phyloP scores from a whole-genome alignment of 1,139 yeast genomes.

The Pichia terricola region DNA sequence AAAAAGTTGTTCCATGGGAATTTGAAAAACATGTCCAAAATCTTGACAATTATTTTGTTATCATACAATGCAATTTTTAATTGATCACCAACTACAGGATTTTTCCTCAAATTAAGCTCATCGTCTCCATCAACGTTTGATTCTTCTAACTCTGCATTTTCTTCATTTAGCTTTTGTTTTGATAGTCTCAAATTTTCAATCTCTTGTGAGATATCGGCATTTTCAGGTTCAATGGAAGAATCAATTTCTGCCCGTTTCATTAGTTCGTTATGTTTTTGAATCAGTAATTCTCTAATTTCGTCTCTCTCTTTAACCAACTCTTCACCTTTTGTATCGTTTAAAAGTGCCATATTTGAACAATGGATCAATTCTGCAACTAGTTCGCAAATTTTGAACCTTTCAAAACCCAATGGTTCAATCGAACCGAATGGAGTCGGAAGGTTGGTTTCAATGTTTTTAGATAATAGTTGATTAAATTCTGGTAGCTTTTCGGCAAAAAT shows the following conservation, averaged over 20 bases:
- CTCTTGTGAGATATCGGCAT: slow-evolving; percentile 24
- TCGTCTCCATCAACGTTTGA: slow-evolving; percentile 4
- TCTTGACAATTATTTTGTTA: slow-evolving; percentile 67
- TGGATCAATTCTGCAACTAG: slow-evolving; percentile 89
- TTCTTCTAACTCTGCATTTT: background rate
- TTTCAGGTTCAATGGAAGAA: slow-evolving; percentile 20
- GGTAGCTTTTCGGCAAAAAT: slow-evolving; percentile 73
- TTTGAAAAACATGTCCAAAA: slow-evolving; percentile 73
- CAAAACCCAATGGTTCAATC: slow-evolving; percentile 89
- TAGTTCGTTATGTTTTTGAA: slow-evolving; percentile 28
- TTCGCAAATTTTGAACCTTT: slow-evolving; percentile 90
- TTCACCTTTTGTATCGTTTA: slow-evolving; percentile 80
- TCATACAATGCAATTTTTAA: slow-evolving; percentile 82
- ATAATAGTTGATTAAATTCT: slow-evolving; percentile 51
- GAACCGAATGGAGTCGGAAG: slow-evolving; percentile 65
- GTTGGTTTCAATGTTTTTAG: slow-evolving; percentile 25
- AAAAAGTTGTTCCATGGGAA: slow-evolving; percentile 98
- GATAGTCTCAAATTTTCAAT: slow-evolving; percentile 22
- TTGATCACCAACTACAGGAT: slow-evolving; percentile 83
- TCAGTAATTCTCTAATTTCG: slow-evolving; percentile 44
- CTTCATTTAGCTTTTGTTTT: slow-evolving; percentile 8
- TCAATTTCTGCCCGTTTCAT: slow-evolving; percentile 20
- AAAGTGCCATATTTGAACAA: slow-evolving; percentile 91
- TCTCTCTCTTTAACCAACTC: slow-evolving; percentile 71
- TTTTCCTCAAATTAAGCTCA: slow-evolving; percentile 52